phyloP scores from a whole-genome alignment of 805 yeast genomes.

The Helenozyma baotianmanensis region DNA sequence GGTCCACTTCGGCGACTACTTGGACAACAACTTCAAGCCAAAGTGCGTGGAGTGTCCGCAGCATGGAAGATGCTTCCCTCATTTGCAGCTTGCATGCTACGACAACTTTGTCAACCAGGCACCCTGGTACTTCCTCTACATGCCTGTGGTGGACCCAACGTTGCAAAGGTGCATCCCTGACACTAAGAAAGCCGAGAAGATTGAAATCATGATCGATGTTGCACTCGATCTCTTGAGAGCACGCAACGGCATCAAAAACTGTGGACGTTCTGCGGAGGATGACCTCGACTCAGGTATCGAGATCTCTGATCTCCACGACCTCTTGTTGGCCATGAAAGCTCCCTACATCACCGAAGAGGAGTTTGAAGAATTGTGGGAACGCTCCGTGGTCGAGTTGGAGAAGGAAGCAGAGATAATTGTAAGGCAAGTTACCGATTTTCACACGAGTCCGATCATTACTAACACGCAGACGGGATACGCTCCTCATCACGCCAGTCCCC shows the following conservation, averaged over 20 bases:
- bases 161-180: conserved; percentile 64
- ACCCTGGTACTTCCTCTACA: conserved; percentile 54
- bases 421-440: conserved; percentile 57
- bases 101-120: conserved; percentile 53
- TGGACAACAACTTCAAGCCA: conserved; percentile 50
- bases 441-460: conserved; percentile 15
- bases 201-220: conserved; percentile 60
- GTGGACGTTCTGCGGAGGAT: conserved; percentile 47
- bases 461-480: conserved; percentile 23
- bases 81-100: conserved; percentile 61
- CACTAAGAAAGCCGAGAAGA: conserved; percentile 61
- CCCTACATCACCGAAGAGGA: conserved; percentile 53
- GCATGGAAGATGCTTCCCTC: conserved; percentile 68
- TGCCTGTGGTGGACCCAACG: conserved; percentile 54
- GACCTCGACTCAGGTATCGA: conserved; percentile 49
- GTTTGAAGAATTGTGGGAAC: conserved; percentile 70
- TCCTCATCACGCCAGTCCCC: conserved; percentile 17
- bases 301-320: conserved; percentile 47
- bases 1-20: conserved; percentile 35
- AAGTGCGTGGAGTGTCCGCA: conserved; percentile 74
- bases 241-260: conserved; percentile 59
- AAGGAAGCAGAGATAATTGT: conserved; percentile 67
- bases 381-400: conserved; percentile 56
- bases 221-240: conserved; percentile 62
- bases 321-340: conserved; percentile 44